These are phyloP conservation scores for Gossypium gossypioides DNA, from an alignment of 441 rosid genomes.

Conservation along the genomic window DNA sequence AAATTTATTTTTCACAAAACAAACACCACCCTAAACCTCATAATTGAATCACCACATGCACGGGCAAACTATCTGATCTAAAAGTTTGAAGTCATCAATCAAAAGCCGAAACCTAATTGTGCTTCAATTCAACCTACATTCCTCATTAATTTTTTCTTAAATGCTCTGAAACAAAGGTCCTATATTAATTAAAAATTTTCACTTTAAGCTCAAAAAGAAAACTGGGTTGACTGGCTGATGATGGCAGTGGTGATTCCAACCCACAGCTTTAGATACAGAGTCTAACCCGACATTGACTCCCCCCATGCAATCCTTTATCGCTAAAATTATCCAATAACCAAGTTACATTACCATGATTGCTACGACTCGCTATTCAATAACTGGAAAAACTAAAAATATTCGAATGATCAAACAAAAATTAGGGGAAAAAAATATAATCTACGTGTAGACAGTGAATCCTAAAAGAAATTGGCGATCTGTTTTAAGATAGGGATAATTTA, in stretches of 20 bases:
- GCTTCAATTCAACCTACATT: too few relatives aligned
- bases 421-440: too few relatives aligned
- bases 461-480: background rate
- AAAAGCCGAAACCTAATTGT: too few relatives aligned
- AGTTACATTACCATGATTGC: background rate
- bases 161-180: too few relatives aligned
- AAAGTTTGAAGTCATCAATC: too few relatives aligned
- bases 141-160: too few relatives aligned
- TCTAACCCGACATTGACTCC: background rate
- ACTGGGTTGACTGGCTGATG: background rate
- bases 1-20: too few relatives aligned
- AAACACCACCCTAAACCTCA: too few relatives aligned
- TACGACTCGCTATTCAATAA: background rate
- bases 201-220: background rate
- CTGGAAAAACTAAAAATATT: background rate
- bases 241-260: background rate
- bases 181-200: too few relatives aligned
- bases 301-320: background rate
- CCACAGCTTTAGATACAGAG: background rate
- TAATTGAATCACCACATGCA: too few relatives aligned
- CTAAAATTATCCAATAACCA: background rate
- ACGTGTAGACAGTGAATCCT: too few relatives aligned
- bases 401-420: background rate
- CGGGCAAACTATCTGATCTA: too few relatives aligned
- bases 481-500: background rate